phyloP scores from a whole-genome alignment of 1,284 basidiomycete species.

The Ganoderma resinaceum region DNA sequence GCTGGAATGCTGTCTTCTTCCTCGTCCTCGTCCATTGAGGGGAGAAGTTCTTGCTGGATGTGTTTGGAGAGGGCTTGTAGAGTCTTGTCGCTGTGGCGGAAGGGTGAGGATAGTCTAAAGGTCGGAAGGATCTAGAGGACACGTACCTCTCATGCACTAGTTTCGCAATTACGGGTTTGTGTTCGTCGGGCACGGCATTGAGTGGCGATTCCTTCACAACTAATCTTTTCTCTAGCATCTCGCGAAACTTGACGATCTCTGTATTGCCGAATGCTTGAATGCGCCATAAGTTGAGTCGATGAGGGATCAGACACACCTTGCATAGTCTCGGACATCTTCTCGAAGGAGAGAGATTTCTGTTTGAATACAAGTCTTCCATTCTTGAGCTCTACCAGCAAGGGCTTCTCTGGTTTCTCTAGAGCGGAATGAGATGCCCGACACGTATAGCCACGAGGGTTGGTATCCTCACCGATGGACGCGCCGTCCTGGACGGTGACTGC shows the following conservation, averaged over 20 bases:
- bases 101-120: neutral
- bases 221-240: conserved; percentile 64
- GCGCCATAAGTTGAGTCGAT: neutral
- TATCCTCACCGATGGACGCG: conserved; percentile 24
- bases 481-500: conserved; percentile 3
- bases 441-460: conserved; percentile 6
- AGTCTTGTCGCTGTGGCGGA: conserved; percentile 68
- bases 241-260: conserved; percentile 80
- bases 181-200: conserved; percentile 64
- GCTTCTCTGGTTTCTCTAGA: conserved; percentile 46
- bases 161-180: conserved; percentile 80
- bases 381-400: conserved; percentile 65
- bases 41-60: conserved; percentile 68
- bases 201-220: conserved; percentile 56
- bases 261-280: conserved; percentile 12
- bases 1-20: conserved; percentile 44
- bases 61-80: conserved; percentile 64
- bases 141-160: conserved; percentile 81
- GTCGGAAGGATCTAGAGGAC: neutral
- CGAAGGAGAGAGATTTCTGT: conserved; percentile 79
- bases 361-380: conserved; percentile 81
- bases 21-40: conserved; percentile 59
- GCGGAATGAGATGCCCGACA: conserved; percentile 18
- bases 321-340: conserved; percentile 82
- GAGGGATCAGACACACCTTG: conserved; percentile 60